Base-by-base conservation (phyloP, 176 grass and related monocot species). In the Oryza glumipatula region DNA sequence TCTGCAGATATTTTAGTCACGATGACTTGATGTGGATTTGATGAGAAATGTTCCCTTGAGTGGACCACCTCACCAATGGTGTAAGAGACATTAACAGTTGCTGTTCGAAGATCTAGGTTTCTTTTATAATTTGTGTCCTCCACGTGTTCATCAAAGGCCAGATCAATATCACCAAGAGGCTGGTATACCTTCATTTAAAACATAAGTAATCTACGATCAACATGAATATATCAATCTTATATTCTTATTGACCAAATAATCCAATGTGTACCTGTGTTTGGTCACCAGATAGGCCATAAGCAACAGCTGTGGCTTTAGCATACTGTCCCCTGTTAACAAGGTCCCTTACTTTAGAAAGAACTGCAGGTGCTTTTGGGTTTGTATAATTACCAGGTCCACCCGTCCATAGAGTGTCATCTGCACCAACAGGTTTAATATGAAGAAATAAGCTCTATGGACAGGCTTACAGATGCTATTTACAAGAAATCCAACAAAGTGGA, bases 401-500 rank as follows among this genome's bases (percentile, higher is more conserved):
- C 12, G 96, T 98, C 96, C 96, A 95, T 52, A 98, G 81, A 81
- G 96, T 98, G 67, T 98, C 93, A 89, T 93, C 96, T 98, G 83
- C 90, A 86, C 26, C 46, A 81, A 80, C 30, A 82, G 77, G 79
- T 68, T 81, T 74, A 84, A 69, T 80, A 81, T 64, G 70, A 90
- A 61, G 21, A 5, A 83, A 36, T 80, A 32, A 78, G 15, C 32
- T 85, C 21, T 21, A 81, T 32, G 6, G 12, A 70, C 26, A 74
- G 8, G 49, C 15, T 7, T 3, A 45, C 32, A 75, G 24, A 86
- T 6, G 16, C 65, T 49, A 54, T 11, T 76, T 69, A 14, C 65
- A 81, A 76, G 4, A 76, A 71, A 66, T 21, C 1, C 11, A 58
- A 74, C 26, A 74, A 35, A 26, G 67, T 72, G 9, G 8, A 82